A percentile compares a stretch with the other conserved stretches of the same genome.
phyloP scores from a whole-genome alignment of 352 stramenopile species.

The Phytophthora hibernalis region DNA sequence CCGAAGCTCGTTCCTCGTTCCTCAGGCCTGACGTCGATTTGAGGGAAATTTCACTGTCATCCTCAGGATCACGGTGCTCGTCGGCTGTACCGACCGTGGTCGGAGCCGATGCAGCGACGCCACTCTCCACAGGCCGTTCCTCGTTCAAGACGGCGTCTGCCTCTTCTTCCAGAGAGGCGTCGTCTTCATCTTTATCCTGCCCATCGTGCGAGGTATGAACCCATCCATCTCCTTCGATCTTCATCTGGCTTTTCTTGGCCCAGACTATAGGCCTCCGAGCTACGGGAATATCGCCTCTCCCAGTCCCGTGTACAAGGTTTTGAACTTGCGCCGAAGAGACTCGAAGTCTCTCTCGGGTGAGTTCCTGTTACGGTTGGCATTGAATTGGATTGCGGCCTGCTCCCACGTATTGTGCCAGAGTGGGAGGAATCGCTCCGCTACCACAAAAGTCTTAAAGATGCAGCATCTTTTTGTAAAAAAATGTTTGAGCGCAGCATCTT shows the following conservation, averaged over 20 bases:
- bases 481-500: no score
- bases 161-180: background rate
- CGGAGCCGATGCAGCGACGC: no score
- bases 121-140: no score
- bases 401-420: constrained; percentile 5
- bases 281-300: background rate
- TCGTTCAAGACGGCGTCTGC: no score
- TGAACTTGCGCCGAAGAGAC: constrained; percentile 7
- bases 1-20: no score
- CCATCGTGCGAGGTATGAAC: constrained; percentile 4
- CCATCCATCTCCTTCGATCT: background rate
- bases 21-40: no score
- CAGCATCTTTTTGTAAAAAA: no score
- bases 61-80: no score
- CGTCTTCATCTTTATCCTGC: background rate
- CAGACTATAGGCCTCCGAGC: background rate
- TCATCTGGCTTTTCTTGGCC: background rate
- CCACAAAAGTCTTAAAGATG: no score
- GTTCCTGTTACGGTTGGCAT: background rate
- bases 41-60: no score
- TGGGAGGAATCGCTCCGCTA: background rate
- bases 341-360: constrained; percentile 3
- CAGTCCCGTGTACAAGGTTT: background rate
- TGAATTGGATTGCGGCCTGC: background rate
- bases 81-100: no score